Base-by-base conservation (phyloP, 768 basidiomycete genomes). In the Tylopilus felleus region DNA sequence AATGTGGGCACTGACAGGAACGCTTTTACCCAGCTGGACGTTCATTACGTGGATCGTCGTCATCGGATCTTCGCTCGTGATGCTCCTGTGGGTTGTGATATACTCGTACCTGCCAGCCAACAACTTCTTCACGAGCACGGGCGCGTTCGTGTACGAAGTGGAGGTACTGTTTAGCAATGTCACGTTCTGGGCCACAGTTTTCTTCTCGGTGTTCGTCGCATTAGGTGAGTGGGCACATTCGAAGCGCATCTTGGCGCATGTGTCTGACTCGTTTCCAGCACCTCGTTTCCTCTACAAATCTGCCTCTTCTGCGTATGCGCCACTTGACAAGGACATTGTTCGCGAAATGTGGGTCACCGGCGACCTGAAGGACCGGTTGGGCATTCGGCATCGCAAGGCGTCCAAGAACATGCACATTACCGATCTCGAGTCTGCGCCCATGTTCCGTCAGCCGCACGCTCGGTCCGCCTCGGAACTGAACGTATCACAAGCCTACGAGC, bases 321-420 rank as follows among this genome's bases (percentile, higher is more conserved):
- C 95, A 3, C 74, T 85, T 17, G 96, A 98, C 77, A 88, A 84
- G 66, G 90, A 97, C 62, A 85, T 98, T 52, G 77, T 98, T 8
- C 85, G 96, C 27, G 96, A 98, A 75, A 88, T 85, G 82, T 93
- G 90, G 90, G 89, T 93, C 5, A 64, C 69, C 53, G 91, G 91
- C 4, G 84, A 92, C 64, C 77, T 93, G 52, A 93, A 93, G 67
- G 90, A 92, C 58, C 82, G 77, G 38, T 75, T 93, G 5, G 91
- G 91, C 4, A 79, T 93, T 51, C 70, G 74, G 33, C 88, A 85
- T 61, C 80, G 84, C 36, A 83, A 82, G 47, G 70, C 70, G 31
- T 81, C 75, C 63, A 79, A 78, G 55, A 74, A 73, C 43, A 67
- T 66, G 36, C 65, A 52, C 40, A 31, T 19, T 3, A 55, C 57